Conservation (phyloP, 768 basidiomycete genomes). For the Pleurotus giganteus region DNA sequence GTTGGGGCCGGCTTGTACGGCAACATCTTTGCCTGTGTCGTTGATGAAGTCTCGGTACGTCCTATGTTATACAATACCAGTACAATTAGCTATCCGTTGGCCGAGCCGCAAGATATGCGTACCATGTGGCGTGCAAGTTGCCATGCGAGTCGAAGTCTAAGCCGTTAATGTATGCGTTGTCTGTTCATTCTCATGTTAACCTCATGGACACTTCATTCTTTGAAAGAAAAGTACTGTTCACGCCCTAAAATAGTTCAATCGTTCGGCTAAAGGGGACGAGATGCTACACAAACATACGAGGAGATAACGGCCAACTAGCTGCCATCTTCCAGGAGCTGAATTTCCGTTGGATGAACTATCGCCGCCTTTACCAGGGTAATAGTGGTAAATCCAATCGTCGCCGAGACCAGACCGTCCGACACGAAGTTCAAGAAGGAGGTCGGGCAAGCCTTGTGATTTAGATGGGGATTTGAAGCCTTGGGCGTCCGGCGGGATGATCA, state of each 20-base stretch:
- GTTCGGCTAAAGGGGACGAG: not conserved
- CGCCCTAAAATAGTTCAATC: constrained; percentile 21
- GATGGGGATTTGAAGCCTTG: not conserved
- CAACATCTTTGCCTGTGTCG: constrained; percentile 34
- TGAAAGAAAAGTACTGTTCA: constrained; percentile 25
- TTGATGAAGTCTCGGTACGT: constrained; percentile 38
- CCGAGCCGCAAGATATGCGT: not conserved
- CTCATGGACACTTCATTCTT: not conserved
- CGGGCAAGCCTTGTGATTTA: constrained; percentile 12
- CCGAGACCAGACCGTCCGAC: constrained; percentile 33
- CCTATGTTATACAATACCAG: constrained; percentile 18
- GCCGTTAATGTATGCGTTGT: constrained; percentile 38
- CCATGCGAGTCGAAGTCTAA: constrained; percentile 31
- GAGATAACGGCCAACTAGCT: constrained; percentile 29
- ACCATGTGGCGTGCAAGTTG: constrained; percentile 30
- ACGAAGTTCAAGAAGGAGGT: constrained; percentile 31
- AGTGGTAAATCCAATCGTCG: constrained; percentile 35
- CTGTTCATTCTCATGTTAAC: constrained; percentile 12
- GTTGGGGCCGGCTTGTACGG: constrained; percentile 36
- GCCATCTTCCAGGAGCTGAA: not conserved
- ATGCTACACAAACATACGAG: constrained; percentile 20
- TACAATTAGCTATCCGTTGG: not conserved
- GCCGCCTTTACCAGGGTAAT: constrained; percentile 27
- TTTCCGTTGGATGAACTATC: not conserved
- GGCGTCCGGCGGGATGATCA: constrained; percentile 13